Evolutionary conservation across 1,139 yeast genomes (phyloP), one percentile per base, ranked within the genome.

Genomic region (Candida pseudoviswanathii): DNA sequence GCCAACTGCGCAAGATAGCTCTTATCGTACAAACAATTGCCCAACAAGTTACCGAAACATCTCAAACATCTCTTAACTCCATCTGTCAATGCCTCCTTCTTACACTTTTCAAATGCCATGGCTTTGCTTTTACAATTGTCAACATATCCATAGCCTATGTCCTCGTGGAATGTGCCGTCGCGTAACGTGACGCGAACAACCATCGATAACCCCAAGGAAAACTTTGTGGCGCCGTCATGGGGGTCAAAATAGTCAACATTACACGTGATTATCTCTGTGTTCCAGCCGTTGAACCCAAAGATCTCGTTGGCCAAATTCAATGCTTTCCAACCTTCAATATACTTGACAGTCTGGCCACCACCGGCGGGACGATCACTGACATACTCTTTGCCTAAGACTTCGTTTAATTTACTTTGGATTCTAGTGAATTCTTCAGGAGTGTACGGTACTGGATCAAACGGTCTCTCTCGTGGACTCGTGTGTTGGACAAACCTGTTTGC

Each of bases 331-430:
- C 95, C 96, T 66, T 86, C 94, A 30, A 87, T 77, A 58, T 87
- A 87, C 1, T 87, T 83, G 4, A 87, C 89, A 46, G 78, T 73
- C 41, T 75, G 75, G 5, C 86, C 85, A 2, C 90, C 90, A 27
- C 86, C 90, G 1, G 92, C 95, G 2, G 92, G 85, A 39, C 98
- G 77, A 45, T 82, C 81, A 38, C 96, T 84, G 31, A 94, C 85
- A 61, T 83, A 92, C 65, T 92, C 98, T 0, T 98, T 97, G 0
- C 99, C 99, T 32, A 91, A 72, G 29, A 84, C 83, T 57, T 80
- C 82, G 54, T 82, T 83, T 39, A 87, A 67, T 21, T 75, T 71
- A 25, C 56, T 57, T 54, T 73, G 77, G 43, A 81, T 77, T 3
- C 71, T 58, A 5, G 58, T 58, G 11, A 66, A 61, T 51, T 81